Percentiles rank a stretch among this genome's conserved stretches.
Evolutionary conservation across 345 rosid species (phyloP).

Genomic region (Dipteronia dyeriana): DNA sequence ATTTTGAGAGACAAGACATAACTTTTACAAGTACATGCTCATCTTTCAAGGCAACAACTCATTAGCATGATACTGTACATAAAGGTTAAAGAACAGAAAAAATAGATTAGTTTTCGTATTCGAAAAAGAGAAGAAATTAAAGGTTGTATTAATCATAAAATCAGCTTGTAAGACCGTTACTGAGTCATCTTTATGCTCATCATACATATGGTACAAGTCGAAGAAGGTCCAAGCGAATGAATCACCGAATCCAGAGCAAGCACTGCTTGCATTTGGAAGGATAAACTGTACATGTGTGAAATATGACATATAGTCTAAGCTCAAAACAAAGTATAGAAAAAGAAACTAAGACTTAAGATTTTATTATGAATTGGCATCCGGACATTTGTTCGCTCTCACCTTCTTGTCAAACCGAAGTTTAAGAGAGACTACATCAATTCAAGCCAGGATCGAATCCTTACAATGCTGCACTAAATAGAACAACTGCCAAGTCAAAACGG

Average conservation of each 20-base stretch:
- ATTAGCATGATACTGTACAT: conserved; percentile 48
- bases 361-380: no score
- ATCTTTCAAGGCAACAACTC: conserved; percentile 49
- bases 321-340: not conserved
- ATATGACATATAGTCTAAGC: no score
- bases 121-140: not conserved
- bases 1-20: conserved; percentile 42
- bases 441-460: conserved; percentile 48
- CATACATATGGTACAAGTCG: conserved; percentile 47
- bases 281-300: conserved; percentile 32
- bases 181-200: conserved; percentile 42
- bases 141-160: conserved; percentile 41
- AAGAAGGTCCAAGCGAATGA: conserved; percentile 58
- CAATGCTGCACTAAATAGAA: conserved; percentile 56
- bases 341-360: no score
- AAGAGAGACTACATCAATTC: conserved; percentile 42
- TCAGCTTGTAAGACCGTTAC: conserved; percentile 44
- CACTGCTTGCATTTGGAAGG: conserved; percentile 51
- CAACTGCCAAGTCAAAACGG: conserved; percentile 19
- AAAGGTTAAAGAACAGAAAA: conserved; percentile 3
- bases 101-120: not conserved
- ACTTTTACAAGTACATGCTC: conserved; percentile 41
- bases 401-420: conserved; percentile 48
- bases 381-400: conserved; percentile 26
- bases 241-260: conserved; percentile 47